Conservation (phyloP, 2,329 filamentous ascomycete species). For the Paraphoma chrysanthemicola region DNA sequence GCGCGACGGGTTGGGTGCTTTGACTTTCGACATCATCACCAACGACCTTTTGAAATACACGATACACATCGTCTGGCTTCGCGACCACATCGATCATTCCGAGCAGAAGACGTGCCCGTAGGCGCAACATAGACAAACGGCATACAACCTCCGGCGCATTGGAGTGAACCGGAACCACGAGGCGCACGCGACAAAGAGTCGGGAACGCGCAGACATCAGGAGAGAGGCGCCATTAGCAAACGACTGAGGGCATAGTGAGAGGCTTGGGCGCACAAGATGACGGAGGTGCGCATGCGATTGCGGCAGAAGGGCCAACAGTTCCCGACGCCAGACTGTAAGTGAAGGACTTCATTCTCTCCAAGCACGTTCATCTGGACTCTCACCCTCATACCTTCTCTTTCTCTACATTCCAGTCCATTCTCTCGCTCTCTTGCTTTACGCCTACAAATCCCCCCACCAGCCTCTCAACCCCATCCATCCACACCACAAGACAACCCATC, state of each 20-base stretch:
- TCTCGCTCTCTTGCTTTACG: not conserved
- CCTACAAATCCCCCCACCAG: not conserved
- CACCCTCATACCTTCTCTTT: slow-evolving; percentile 1
- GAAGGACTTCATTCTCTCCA: not conserved
- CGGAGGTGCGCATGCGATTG: slow-evolving; percentile 57
- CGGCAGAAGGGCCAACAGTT: slow-evolving; percentile 58
- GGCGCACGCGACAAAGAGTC: no score
- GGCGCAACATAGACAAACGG: not conserved
- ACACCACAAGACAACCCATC: not conserved
- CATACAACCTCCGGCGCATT: not conserved
- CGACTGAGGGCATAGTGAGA: not conserved
- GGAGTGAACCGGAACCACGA: not conserved
- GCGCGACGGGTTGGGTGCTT: not conserved
- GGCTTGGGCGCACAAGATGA: slow-evolving; percentile 42
- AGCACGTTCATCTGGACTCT: not conserved
- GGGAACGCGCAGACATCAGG: not conserved
- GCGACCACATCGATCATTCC: not conserved
- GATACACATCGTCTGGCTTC: no score
- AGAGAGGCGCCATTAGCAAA: not conserved
- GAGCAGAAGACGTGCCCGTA: not conserved
- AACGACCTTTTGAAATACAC: not conserved
- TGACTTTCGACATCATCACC: not conserved
- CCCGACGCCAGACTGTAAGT: slow-evolving; percentile 50
- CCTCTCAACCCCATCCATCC: not conserved
- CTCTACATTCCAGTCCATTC: not conserved